These are phyloP conservation scores for Geoglossum glabrum DNA, from an alignment of 495 filamentous ascomycete genomes.

Conservation along the genomic window DNA sequence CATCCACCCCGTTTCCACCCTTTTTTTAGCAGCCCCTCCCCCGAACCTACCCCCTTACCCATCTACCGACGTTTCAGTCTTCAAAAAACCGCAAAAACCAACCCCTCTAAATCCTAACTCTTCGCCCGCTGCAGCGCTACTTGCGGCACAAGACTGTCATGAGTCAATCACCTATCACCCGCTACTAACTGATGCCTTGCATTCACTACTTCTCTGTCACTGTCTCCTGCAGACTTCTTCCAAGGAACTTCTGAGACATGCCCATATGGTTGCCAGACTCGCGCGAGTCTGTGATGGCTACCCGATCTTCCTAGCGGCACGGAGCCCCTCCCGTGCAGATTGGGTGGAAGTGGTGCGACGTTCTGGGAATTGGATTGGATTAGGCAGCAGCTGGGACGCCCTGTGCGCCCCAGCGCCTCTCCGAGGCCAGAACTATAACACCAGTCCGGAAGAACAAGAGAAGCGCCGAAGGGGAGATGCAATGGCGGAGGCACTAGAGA, in stretches of 20 bases:
- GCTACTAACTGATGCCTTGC: constrained; percentile 52
- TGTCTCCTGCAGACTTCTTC: constrained; percentile 50
- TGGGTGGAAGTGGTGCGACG: constrained; percentile 58
- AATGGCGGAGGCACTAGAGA: constrained; percentile 40
- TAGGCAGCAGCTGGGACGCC: constrained; percentile 42
- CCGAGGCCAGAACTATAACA: constrained; percentile 17
- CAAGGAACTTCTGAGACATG: constrained; percentile 54
- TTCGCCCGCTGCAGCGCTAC: constrained; percentile 16
- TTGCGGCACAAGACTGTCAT: constrained; percentile 10
- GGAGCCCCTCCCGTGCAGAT: constrained; percentile 51
- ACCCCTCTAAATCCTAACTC: constrained; percentile 6
- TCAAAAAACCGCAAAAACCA: neutral
- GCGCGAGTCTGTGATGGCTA: constrained; percentile 56
- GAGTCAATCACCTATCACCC: constrained; percentile 65
- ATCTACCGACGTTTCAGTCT: constrained; percentile 5
- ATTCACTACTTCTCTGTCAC: constrained; percentile 53
- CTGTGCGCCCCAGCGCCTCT: constrained; percentile 50
- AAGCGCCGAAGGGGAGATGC: constrained; percentile 37
- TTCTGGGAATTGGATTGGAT: constrained; percentile 41
- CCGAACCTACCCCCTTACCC: constrained; percentile 19
- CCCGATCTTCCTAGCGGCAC: constrained; percentile 54
- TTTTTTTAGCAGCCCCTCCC: constrained; percentile 19
- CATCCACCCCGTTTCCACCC: constrained; percentile 18
- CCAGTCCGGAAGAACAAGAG: constrained; percentile 22
- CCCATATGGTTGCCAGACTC: constrained; percentile 57